Evolutionary conservation across 495 filamentous ascomycete genomes (phyloP), one percentile per base, ranked within the genome.

Genomic region (Friedmanniomyces simplex): DNA sequence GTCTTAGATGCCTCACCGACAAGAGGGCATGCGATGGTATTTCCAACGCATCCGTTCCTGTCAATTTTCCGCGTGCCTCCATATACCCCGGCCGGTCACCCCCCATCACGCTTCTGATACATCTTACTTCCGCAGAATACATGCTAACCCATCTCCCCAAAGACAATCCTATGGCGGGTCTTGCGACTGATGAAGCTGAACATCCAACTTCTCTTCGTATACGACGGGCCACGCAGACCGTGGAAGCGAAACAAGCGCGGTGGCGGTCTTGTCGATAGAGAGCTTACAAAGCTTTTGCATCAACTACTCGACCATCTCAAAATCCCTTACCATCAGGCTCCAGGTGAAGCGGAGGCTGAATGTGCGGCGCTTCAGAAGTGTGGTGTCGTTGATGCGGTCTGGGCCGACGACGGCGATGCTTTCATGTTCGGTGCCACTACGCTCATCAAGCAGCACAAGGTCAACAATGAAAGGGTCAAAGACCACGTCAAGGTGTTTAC

Each of bases 321-420:
- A 6, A 53, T 68, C 39, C 55, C 63, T 4, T 50, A 60, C 25
- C 64, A 68, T 53, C 54, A 57, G 18, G 66, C 63, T 10, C 63
- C 61, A 7, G 61, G 41, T 20, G 67, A 69, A 51, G 66, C 66
- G 0, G 66, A 69, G 52, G 67, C 64, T 10, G 66, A 69, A 46
- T 68, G 67, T 54, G 66, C 62, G 7, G 25, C 42, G 1, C 30
- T 69, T 18, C 66, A 68, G 32, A 18, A 25, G 43, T 22, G 53
- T 14, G 61, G 61, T 16, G 32, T 68, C 22, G 66, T 68, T 2
- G 66, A 69, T 57, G 66, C 63, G 22, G 67, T 68, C 11, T 69
- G 52, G 36, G 60, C 56, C 1, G 58, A 69, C 28, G 67, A 68
- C 45, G 57, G 54, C 18, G 67, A 68, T 42, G 52, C 50, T 14